Conservation (phyloP, 139 green algal genomes). For the Auxenochlorella pyrenoidosa region DNA sequence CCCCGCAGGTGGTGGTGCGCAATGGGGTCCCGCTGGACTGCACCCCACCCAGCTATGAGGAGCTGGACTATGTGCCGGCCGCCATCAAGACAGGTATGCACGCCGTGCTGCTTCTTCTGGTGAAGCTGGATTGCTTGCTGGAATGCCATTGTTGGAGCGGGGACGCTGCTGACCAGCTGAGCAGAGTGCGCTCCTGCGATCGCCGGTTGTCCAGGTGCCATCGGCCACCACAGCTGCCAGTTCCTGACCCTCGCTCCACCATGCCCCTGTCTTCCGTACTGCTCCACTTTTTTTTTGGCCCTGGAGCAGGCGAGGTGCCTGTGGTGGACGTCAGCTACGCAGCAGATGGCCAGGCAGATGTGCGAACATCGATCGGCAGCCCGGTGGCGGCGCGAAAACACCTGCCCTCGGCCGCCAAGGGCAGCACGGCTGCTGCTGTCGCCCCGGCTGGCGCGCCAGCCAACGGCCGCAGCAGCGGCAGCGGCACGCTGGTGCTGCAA, state of each 20-base stretch:
- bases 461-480: background rate
- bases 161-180: no score
- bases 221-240: no score
- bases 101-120: no score
- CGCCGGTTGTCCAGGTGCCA: no score
- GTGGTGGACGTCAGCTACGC: slow-evolving; percentile 27
- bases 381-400: background rate
- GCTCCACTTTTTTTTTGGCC: no score
- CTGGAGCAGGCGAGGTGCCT: slow-evolving; percentile 26
- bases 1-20: slow-evolving; percentile 53
- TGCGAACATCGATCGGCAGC: slow-evolving; percentile 7
- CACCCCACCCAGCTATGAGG: slow-evolving; percentile 47
- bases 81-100: slow-evolving; percentile 32
- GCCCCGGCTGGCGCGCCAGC: background rate
- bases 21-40: slow-evolving; percentile 38
- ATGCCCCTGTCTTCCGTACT: background rate
- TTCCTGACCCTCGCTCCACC: background rate
- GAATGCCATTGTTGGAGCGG: no score
- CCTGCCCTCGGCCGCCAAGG: no score
- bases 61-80: slow-evolving; percentile 56
- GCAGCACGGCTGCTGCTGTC: background rate
- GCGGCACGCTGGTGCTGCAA: background rate
- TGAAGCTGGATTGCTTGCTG: no score
- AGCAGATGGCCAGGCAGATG: background rate
- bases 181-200: no score